phyloP scores from a whole-genome alignment of 352 stramenopile species.

The Saprolegnia parasitica region DNA sequence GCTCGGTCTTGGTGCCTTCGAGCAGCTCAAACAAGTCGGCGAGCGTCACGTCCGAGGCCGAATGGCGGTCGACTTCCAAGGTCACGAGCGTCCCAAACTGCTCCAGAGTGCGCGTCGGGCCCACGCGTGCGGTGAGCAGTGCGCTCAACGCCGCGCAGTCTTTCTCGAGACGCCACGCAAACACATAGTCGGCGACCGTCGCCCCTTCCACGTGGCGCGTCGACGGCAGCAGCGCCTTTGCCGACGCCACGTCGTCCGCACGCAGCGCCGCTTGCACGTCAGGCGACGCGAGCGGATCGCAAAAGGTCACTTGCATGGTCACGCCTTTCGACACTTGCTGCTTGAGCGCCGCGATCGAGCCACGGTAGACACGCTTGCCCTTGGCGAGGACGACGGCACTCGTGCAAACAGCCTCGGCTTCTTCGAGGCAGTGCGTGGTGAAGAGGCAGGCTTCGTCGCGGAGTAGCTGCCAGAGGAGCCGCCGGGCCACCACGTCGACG shows the following conservation, averaged over 20 bases:
- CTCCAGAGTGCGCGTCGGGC: slow-evolving; percentile 32
- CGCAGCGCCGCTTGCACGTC: background rate
- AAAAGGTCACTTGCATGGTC: slow-evolving; percentile 39
- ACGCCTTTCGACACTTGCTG: slow-evolving; percentile 60
- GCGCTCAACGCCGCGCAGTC: slow-evolving; percentile 62
- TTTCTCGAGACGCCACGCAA: slow-evolving; percentile 45
- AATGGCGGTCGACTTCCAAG: background rate
- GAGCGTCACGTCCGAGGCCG: slow-evolving; percentile 35
- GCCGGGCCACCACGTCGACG: slow-evolving; percentile 71
- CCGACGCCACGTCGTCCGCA: slow-evolving; percentile 34
- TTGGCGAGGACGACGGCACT: slow-evolving; percentile 76
- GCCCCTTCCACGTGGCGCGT: background rate
- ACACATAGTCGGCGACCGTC: background rate
- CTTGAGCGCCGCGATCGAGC: slow-evolving; percentile 76
- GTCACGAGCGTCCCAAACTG: slow-evolving; percentile 37
- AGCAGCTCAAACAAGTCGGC: slow-evolving; percentile 71
- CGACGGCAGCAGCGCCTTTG: slow-evolving; percentile 33
- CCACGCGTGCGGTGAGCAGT: slow-evolving; percentile 55
- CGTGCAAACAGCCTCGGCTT: slow-evolving; percentile 75
- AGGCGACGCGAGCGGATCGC: background rate
- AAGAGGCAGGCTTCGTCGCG: slow-evolving; percentile 62
- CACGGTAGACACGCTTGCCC: slow-evolving; percentile 62
- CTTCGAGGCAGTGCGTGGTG: slow-evolving; percentile 83
- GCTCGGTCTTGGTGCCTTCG: slow-evolving; percentile 63
- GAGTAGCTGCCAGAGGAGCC: slow-evolving; percentile 76